Base-by-base conservation (phyloP, 169 alveolate species). In the Cryptosporidium felis region DNA sequence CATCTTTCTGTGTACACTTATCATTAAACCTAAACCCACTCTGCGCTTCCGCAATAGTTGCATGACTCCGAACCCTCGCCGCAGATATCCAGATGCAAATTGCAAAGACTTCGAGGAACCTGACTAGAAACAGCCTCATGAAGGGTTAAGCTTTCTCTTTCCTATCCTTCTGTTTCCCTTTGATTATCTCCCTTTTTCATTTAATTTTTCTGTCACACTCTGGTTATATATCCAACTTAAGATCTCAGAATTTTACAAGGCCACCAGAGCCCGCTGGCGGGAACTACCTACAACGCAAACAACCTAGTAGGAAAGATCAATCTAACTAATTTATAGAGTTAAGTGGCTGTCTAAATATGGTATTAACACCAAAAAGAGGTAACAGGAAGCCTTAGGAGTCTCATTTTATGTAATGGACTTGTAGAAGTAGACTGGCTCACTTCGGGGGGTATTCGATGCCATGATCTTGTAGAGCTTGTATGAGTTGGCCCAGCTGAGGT, bases 371-470 rank as follows among this genome's bases (percentile, higher is more conserved):
- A 56, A 56, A 8, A 30, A 56, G 63, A 56, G 14, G 63, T n/a
- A n/a, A n/a, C n/a, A n/a, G n/a, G n/a, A n/a, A 56, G 63, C 63
- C 42, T 26, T 56, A 56, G 34, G 36, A 12, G 23, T 56, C 44
- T 30, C 32, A 56, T 30, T n/a, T 56, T n/a, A n/a, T 23, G 63
- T 42, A 56, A 12, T 28, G 14, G 32, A 28, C 62, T 56, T 28
- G 44, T 18, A n/a, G 23, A 56, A 56, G 14, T 23, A 28, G 32
- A 23, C 42, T 30, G 23, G 63, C 32, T 56, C 45, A 56, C 63
- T 56, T 56, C 41, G 85, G 85, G 40, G 85, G 85, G 36, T 74
- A 74, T 59, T 74, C 85, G 14, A 74, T 74, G 8, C 85, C 85
- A 36, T 74, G 74, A 1, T 74, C 47, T 0, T 40, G 60, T 9